Conservation (phyloP, 2,329 filamentous ascomycete genomes). For the Cladosporium sp. region DNA sequence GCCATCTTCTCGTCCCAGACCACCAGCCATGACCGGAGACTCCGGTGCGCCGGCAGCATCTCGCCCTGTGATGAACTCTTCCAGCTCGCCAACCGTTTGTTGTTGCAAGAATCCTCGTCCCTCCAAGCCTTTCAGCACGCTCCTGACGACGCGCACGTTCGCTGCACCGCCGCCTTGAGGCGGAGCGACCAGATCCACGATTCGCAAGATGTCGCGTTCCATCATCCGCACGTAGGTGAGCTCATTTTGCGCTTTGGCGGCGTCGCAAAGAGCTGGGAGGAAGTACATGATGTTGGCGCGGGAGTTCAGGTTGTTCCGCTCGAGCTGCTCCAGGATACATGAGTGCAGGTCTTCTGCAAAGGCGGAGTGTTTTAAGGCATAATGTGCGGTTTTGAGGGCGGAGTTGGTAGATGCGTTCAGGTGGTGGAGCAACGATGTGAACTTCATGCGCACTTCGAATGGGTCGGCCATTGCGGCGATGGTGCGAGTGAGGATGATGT, state of each 20-base stretch:
- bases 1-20: not conserved
- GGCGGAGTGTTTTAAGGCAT: constrained; percentile 88
- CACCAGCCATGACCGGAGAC: constrained; percentile 14
- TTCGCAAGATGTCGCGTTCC: constrained; percentile 82
- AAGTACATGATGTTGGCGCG: constrained; percentile 99
- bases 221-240: constrained; percentile 88
- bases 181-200: constrained; percentile 89
- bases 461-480: constrained; percentile 64
- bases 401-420: constrained; percentile 87
- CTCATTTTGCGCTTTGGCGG: constrained; percentile 71
- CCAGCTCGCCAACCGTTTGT: constrained; percentile 73
- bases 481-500: not conserved
- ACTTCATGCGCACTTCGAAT: constrained; percentile 97
- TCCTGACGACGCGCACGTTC: constrained; percentile 81
- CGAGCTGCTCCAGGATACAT: constrained; percentile 93
- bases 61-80: constrained; percentile 75
- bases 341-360: constrained; percentile 97
- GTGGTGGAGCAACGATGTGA: constrained; percentile 83
- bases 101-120: constrained; percentile 67
- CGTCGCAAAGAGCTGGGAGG: constrained; percentile 88
- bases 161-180: constrained; percentile 82
- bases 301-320: constrained; percentile 92
- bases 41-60: constrained; percentile 43
- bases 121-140: constrained; percentile 56
- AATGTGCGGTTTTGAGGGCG: constrained; percentile 87